Evolutionary conservation across 345 rosid species (phyloP), one percentile per base, ranked within the genome.

Genomic region (Citrus unshiu): DNA sequence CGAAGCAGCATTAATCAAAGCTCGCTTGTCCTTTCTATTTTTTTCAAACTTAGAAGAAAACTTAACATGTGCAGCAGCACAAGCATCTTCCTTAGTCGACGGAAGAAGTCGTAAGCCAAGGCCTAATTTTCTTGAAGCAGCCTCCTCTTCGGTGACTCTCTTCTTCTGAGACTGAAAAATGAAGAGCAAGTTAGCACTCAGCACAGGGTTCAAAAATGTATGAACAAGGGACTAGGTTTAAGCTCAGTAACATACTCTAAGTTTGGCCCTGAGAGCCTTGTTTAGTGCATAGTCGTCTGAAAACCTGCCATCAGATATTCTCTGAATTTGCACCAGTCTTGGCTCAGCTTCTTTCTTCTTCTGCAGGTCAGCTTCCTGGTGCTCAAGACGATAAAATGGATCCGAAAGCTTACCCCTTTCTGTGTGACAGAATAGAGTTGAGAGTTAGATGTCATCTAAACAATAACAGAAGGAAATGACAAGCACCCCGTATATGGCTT

Each of bases 331-430:
- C 67, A 97, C 95, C 46, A 97, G 82, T 27, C 91, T 86, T 5
- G 98, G 99, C 75, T 93, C 99, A 49, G 98, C 97, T 81, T 93
- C 96, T 88, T 92, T 97, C 89, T 97, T 97, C 91, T 97, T 97
- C 87, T 85, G 86, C 83, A 97, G 83, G 84, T 97, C 99, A 70
- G 86, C 93, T 81, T 90, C 99, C 79, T 97, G 93, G 81, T 97
- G 98, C 80, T 97, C 98, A 81, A 97, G 88, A 34, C 92, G 95
- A 82, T 94, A 94, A 88, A 94, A 94, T 58, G 98, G 98, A 90
- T 94, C 98, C 29, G 96, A 87, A 39, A 97, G 98, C 85, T 94
- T 97, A 34, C 95, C 98, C 85, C 82, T 94, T 79, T 89, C 98
- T 96, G 90, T 43, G 68, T 39, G 85, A 72, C 71, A 84, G 58